Evolutionary conservation across 1,284 basidiomycete species (phyloP).

Genomic region (Pseudozyma thailandica): DNA sequence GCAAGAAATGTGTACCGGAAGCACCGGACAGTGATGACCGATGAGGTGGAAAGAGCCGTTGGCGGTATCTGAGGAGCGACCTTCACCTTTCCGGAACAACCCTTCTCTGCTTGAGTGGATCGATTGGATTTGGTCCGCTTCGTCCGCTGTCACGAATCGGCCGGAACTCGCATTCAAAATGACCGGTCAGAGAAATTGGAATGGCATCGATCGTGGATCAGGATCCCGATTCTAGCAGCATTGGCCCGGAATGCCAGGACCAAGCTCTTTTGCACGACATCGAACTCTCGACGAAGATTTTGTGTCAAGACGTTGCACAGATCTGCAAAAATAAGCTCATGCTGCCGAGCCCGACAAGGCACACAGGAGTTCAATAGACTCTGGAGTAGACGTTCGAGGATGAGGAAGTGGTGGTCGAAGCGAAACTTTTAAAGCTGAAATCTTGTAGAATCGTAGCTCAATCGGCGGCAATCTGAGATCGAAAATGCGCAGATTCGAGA

Average conservation of each 20-base stretch:
- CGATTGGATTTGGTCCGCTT: slow-evolving; percentile 17
- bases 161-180: slow-evolving; percentile 1
- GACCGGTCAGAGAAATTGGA: slow-evolving; percentile 4
- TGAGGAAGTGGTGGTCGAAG: not conserved
- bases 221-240: too few species aligned
- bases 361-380: not conserved
- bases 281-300: too few species aligned
- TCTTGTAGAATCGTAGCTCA: slow-evolving; percentile 14
- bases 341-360: slow-evolving; percentile 8
- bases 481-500: slow-evolving; percentile 3
- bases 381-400: not conserved
- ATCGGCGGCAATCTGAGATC: slow-evolving; percentile 15
- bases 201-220: not conserved
- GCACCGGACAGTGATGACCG: slow-evolving; percentile 3
- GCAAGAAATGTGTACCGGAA: slow-evolving; percentile 3
- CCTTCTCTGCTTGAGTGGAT: not conserved
- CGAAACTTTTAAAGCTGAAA: not conserved
- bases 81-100: slow-evolving; percentile 5
- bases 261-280: too few species aligned
- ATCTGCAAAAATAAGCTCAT: slow-evolving; percentile 5
- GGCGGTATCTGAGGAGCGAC: not conserved
- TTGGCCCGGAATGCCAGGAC: too few species aligned
- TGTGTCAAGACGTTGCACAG: too few species aligned
- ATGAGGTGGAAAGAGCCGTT: slow-evolving; percentile 15
- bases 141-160: slow-evolving; percentile 15